phyloP scores from a whole-genome alignment of 2,329 filamentous ascomycete species.

The Venturia pyrina region DNA sequence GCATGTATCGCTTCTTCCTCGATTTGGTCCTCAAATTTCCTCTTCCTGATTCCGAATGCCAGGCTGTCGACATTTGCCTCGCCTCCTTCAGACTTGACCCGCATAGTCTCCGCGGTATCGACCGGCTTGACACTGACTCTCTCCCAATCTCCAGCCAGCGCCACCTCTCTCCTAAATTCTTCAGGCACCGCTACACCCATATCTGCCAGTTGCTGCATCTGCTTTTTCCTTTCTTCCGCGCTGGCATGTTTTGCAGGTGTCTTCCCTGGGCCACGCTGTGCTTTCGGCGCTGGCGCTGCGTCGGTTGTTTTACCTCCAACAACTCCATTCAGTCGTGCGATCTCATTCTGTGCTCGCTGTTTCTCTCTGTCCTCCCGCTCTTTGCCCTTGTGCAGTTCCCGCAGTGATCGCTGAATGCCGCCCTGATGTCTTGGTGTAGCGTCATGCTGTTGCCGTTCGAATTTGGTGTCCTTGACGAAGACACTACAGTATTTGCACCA shows the following conservation, averaged over 20 bases:
- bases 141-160: constrained; percentile 83
- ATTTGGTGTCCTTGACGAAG: constrained; percentile 84
- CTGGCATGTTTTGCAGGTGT: constrained; percentile 32
- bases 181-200: constrained; percentile 80
- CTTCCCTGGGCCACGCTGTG: constrained; percentile 20
- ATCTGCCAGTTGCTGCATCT: constrained; percentile 78
- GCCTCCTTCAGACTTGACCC: constrained; percentile 36
- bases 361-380: constrained; percentile 74
- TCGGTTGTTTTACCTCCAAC: constrained; percentile 39
- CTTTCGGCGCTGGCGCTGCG: constrained; percentile 21
- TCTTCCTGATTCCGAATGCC: constrained; percentile 52
- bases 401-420: constrained; percentile 78
- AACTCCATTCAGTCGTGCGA: constrained; percentile 74
- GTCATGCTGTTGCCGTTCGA: constrained; percentile 85
- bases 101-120: constrained; percentile 30
- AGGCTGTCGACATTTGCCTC: constrained; percentile 24
- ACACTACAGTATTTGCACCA: constrained; percentile 96
- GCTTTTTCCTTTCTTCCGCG: constrained; percentile 63
- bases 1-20: constrained; percentile 31
- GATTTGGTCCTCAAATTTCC: constrained; percentile 51
- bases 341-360: constrained; percentile 71
- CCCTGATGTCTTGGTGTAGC: constrained; percentile 75
- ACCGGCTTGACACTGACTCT: constrained; percentile 45
- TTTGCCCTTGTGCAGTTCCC: constrained; percentile 76
- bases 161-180: constrained; percentile 68